Evolutionary conservation across 2,329 filamentous ascomycete genomes (phyloP).

Genomic region (Trichoderma citrinoviride): DNA sequence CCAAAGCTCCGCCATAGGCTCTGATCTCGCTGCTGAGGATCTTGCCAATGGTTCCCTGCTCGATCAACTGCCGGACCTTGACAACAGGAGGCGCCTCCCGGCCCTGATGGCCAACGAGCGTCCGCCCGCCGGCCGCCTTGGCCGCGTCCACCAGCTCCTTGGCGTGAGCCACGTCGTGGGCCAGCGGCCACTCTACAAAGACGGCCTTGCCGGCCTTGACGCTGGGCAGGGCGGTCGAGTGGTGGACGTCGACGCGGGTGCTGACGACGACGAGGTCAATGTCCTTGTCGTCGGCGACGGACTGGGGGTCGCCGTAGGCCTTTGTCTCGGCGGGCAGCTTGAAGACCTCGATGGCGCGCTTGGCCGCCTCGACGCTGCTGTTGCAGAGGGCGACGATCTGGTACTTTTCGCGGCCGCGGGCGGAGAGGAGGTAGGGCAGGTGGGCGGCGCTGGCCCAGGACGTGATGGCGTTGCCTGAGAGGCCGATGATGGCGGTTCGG

Average conservation of each 20-base stretch:
- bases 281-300: constrained; percentile 47
- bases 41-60: constrained; percentile 47
- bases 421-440: constrained; percentile 56
- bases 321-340: constrained; percentile 41
- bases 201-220: constrained; percentile 51
- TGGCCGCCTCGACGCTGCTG: constrained; percentile 45
- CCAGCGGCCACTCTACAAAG: constrained; percentile 60
- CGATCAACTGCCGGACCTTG: constrained; percentile 46
- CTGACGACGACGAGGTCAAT: constrained; percentile 55
- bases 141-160: constrained; percentile 41
- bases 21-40: constrained; percentile 50
- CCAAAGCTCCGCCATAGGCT: constrained; percentile 38
- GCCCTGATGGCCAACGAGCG: constrained; percentile 53
- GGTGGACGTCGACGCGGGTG: constrained; percentile 55
- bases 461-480: constrained; percentile 50
- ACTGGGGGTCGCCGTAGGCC: constrained; percentile 50
- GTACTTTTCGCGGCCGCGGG: constrained; percentile 43
- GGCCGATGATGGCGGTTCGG: constrained; percentile 56
- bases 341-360: constrained; percentile 43
- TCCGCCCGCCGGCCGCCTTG: constrained; percentile 33
- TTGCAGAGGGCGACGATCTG: constrained; percentile 53
- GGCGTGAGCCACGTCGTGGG: constrained; percentile 41
- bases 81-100: constrained; percentile 43
- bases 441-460: constrained; percentile 57
- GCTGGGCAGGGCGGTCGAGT: constrained; percentile 44